Evolutionary conservation across 2,329 filamentous ascomycete species (phyloP).

Genomic region (Dichotomopilus funicola): DNA sequence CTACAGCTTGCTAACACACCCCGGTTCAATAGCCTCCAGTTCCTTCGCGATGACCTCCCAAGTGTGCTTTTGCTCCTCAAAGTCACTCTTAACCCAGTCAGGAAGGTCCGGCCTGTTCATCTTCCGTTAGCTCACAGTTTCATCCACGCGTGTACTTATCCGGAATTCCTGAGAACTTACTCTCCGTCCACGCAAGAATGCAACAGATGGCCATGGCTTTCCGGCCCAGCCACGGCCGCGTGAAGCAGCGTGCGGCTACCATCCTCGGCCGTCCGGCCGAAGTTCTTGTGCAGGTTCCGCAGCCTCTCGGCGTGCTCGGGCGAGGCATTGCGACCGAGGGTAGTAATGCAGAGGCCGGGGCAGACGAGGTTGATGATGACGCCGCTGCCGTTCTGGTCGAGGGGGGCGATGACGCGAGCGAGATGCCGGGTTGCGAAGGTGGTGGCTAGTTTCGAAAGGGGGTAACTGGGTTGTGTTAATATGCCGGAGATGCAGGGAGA

Average conservation of each 20-base stretch:
- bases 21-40: background rate
- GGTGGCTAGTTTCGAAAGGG: slow-evolving; percentile 11
- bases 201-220: slow-evolving; percentile 31
- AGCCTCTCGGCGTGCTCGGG: background rate
- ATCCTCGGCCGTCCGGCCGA: slow-evolving; percentile 40
- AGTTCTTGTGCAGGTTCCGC: slow-evolving; percentile 16
- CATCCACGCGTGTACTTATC: too few relatives aligned
- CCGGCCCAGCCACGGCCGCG: slow-evolving; percentile 26
- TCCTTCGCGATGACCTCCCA: background rate
- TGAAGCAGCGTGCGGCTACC: slow-evolving; percentile 33
- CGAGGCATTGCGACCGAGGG: slow-evolving; percentile 5
- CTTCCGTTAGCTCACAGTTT: too few relatives aligned
- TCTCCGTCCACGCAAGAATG: slow-evolving; percentile 27
- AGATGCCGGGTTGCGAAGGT: slow-evolving; percentile 24
- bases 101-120: background rate
- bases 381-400: slow-evolving; percentile 19
- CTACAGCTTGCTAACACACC: background rate
- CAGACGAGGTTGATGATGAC: slow-evolving; percentile 29
- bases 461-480: slow-evolving; percentile 3
- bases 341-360: slow-evolving; percentile 25
- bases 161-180: slow-evolving; percentile 16
- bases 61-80: slow-evolving; percentile 1
- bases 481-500: too few relatives aligned
- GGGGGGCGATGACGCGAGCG: slow-evolving; percentile 21
- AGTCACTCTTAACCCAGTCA: background rate